A percentile compares a stretch with the other conserved stretches of the same genome.
phyloP scores from a whole-genome alignment of 768 basidiomycete genomes.

The Cubamyces sp. region DNA sequence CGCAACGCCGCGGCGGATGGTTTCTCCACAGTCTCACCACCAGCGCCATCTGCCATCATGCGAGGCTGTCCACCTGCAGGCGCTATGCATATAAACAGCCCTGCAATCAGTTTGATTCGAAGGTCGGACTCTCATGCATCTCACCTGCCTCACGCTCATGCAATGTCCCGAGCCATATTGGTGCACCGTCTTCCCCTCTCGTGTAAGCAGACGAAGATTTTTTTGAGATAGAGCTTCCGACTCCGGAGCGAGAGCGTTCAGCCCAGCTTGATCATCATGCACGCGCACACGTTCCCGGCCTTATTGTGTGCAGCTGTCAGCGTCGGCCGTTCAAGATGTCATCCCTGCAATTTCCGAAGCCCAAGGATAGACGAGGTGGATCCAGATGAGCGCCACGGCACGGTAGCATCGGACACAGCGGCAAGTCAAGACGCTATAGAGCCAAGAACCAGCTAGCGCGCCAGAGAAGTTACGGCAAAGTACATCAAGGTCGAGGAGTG shows the following conservation, averaged over 20 bases:
- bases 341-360: too few relatives aligned
- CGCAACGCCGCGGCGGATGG: too few relatives aligned
- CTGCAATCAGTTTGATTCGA: slow-evolving; percentile 9
- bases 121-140: neutral
- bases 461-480: too few relatives aligned
- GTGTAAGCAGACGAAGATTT: too few relatives aligned
- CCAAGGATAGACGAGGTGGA: too few relatives aligned
- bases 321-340: neutral
- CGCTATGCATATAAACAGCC: slow-evolving; percentile 15
- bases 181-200: neutral
- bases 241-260: too few relatives aligned
- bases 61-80: slow-evolving; percentile 5
- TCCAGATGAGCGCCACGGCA: too few relatives aligned
- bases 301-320: neutral
- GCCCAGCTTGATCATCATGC: neutral
- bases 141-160: neutral
- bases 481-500: neutral
- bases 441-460: too few relatives aligned
- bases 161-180: neutral
- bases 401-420: too few relatives aligned
- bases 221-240: too few relatives aligned
- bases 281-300: neutral
- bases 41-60: neutral
- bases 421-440: too few relatives aligned
- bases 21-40: too few relatives aligned